phyloP scores from a whole-genome alignment of 169 alveolate species.

The Cryptosporidium parvum region DNA sequence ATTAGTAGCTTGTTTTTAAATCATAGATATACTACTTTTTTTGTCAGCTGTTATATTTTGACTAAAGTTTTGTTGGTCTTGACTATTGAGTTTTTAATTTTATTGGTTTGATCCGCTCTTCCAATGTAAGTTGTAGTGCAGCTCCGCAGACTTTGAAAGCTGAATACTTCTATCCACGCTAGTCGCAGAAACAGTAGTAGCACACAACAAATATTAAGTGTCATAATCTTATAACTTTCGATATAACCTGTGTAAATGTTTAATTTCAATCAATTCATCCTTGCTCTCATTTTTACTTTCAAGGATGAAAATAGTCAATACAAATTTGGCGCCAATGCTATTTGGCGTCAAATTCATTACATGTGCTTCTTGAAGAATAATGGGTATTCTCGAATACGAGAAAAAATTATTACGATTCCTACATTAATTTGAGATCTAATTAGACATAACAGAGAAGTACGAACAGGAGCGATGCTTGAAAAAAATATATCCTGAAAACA shows the following conservation, averaged over 20 bases:
- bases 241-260: too few species aligned
- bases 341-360: not conserved
- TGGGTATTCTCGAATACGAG: slow-evolving; percentile 14
- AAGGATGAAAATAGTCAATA: too few species aligned
- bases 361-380: not conserved
- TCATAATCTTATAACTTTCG: too few species aligned
- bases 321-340: not conserved
- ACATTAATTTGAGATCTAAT: slow-evolving; percentile 31
- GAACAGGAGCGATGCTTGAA: slow-evolving; percentile 26
- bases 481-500: slow-evolving; percentile 31
- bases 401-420: not conserved
- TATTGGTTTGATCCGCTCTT: not conserved
- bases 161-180: too few species aligned
- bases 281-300: too few species aligned
- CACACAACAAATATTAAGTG: too few species aligned
- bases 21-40: slow-evolving; percentile 6
- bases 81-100: not conserved
- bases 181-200: too few species aligned
- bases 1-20: slow-evolving; percentile 44
- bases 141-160: too few species aligned
- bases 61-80: not conserved
- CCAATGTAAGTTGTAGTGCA: not conserved
- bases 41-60: not conserved
- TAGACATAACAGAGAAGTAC: not conserved
- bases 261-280: too few species aligned